Base-by-base conservation (phyloP, 345 rosid genomes). In the Balakata baccata region DNA sequence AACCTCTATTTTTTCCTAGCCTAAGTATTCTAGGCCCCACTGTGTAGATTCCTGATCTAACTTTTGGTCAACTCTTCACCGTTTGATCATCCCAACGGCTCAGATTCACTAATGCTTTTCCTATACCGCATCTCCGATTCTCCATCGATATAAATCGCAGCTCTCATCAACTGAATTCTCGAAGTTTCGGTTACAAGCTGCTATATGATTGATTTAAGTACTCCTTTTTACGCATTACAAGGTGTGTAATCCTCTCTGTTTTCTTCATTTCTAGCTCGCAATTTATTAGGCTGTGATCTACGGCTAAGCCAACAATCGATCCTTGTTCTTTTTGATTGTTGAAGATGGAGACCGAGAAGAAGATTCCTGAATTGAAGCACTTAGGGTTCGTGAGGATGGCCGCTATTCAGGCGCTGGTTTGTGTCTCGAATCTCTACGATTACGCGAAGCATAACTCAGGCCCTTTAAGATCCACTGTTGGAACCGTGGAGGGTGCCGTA, bases 381-480 rank as follows among this genome's bases (percentile, higher is more conserved):
- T 84, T 94, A n/a, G 90, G 86, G 7, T 84, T 92, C 71, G 84
- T 85, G 61, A 84, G 90, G 82, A 45, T 86, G 39, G 85, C 92
- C 2, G 86, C 95, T 83, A 85, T 92, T 66, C 82, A 82, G 2
- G 34, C 81, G 17, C 75, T 94, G 61, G 80, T 86, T 10, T 71
- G 76, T 74, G 83, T 88, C 17, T 86, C 88, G 37, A 82, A 49
- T 56, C 84, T 94, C 52, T 94, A 92, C 84, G 83, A 83, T 7
- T 86, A 82, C 83, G 97, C 93, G 3, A 94, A 92, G 77, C 83
- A 79, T 66, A 92, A 86, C 86, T 89, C 93, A 12, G 98, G 97
- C 22, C 90, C 95, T 11, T 78, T 94, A 58, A 84, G 87, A 73
- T 81, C 97, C 43, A 74, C 97, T 1, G 89, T 92, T 5, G 87